These are phyloP conservation scores for Monilinia polystroma DNA, from an alignment of 2,329 filamentous ascomycete species.

Conservation along the genomic window DNA sequence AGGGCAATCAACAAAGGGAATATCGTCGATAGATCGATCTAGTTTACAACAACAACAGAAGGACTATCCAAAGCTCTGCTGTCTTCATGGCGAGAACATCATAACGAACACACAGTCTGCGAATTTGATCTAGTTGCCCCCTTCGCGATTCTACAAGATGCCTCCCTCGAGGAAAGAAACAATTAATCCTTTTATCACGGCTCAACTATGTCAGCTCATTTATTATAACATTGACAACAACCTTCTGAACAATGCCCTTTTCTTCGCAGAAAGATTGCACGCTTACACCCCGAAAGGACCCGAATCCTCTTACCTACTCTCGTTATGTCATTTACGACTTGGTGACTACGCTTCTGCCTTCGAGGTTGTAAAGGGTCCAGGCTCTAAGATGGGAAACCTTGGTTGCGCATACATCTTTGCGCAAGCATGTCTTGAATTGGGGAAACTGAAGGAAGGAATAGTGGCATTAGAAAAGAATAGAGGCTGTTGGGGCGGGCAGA, in stretches of 20 bases:
- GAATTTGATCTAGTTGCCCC: conserved; percentile 26
- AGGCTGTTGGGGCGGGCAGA: conserved; percentile 71
- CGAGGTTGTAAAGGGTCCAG: conserved; percentile 73
- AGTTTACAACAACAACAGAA: neutral
- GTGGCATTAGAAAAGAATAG: conserved; percentile 79
- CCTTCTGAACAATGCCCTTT: conserved; percentile 84
- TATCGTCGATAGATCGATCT: neutral
- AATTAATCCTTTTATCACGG: conserved; percentile 35
- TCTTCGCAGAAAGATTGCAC: conserved; percentile 82
- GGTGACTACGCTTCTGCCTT: conserved; percentile 83
- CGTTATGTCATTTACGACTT: conserved; percentile 79
- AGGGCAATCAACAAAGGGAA: conserved; percentile 6
- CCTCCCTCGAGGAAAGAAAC: conserved; percentile 28
- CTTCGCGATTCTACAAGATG: conserved; percentile 33
- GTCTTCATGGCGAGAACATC: conserved; percentile 38
- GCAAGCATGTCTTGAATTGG: conserved; percentile 79
- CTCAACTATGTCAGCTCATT: conserved; percentile 55
- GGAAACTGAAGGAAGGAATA: conserved; percentile 77
- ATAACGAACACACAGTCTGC: conserved; percentile 29
- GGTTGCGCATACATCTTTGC: conserved; percentile 92
- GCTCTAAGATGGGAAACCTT: conserved; percentile 70
- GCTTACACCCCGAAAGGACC: conserved; percentile 79
- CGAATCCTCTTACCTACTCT: conserved; percentile 79
- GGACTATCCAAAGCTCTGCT: conserved; percentile 17
- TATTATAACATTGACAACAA: conserved; percentile 84